phyloP scores from a whole-genome alignment of 2,329 filamentous ascomycete species.

The Aspergillus tamarii region DNA sequence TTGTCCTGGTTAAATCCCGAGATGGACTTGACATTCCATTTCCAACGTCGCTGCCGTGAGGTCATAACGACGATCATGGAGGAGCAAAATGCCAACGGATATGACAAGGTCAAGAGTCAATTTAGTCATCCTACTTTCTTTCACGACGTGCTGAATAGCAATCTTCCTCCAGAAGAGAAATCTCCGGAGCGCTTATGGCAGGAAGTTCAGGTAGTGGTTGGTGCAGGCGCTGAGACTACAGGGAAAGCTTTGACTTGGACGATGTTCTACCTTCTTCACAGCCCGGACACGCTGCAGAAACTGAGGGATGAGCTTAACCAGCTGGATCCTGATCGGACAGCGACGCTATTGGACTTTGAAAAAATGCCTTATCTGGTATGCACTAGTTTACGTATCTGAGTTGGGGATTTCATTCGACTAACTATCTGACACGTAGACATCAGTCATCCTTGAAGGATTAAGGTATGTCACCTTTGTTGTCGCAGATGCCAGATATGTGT shows the following conservation, averaged over 20 bases:
- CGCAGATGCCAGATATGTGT: background rate
- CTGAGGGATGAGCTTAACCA: conserved; percentile 24
- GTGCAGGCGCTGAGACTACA: conserved; percentile 31
- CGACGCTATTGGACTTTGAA: conserved; percentile 29
- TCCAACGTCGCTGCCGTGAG: conserved; percentile 18
- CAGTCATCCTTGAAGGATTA: conserved; percentile 33
- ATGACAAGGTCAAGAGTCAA: conserved; percentile 8
- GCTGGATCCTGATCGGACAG: conserved; percentile 15
- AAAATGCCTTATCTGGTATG: conserved; percentile 34
- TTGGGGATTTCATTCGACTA: background rate
- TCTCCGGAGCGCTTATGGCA: conserved; percentile 32
- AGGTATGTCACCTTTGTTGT: conserved; percentile 16
- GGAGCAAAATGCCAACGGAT: conserved; percentile 5
- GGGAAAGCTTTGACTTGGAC: conserved; percentile 15
- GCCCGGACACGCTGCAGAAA: conserved; percentile 19
- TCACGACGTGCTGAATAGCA: conserved; percentile 33
- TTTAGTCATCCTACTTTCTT: conserved; percentile 30
- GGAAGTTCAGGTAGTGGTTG: conserved; percentile 33
- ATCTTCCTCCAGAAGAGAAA: conserved; percentile 38
- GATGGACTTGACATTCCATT: conserved; percentile 19
- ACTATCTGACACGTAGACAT: conserved; percentile 18
- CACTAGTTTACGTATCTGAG: background rate
- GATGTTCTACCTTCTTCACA: conserved; percentile 17
- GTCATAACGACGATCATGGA: conserved; percentile 23
- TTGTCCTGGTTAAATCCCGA: conserved; percentile 10